These are phyloP conservation scores for Myriangium duriaei DNA, from an alignment of 2,329 filamentous ascomycete species.

Conservation along the genomic window DNA sequence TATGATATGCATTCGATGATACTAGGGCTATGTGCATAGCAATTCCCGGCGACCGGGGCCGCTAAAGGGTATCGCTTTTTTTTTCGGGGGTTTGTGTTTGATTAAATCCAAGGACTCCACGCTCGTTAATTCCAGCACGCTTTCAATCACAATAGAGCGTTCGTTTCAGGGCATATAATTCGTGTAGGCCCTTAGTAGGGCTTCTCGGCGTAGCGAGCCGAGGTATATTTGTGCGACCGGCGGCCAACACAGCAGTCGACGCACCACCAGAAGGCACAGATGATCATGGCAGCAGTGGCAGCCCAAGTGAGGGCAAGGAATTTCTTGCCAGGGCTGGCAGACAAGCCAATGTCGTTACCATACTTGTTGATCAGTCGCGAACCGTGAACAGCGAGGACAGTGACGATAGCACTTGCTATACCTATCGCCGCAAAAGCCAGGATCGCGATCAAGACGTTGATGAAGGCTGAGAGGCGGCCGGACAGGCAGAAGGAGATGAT, in stretches of 20 bases:
- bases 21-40: too few species aligned
- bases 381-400: slow-evolving; percentile 46
- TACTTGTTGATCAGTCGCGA: slow-evolving; percentile 41
- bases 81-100: too few species aligned
- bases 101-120: too few species aligned
- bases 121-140: too few species aligned
- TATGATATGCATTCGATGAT: too few species aligned
- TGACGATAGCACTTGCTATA: slow-evolving; percentile 62
- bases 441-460: slow-evolving; percentile 38
- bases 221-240: slow-evolving; percentile 1
- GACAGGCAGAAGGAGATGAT: slow-evolving; percentile 32
- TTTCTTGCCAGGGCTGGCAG: slow-evolving; percentile 38
- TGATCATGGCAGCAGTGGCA: slow-evolving; percentile 26
- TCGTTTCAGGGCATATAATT: too few species aligned
- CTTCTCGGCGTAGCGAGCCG: slow-evolving; percentile 5
- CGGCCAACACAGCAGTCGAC: slow-evolving; percentile 6
- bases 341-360: slow-evolving; percentile 37
- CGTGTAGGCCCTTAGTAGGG: too few species aligned
- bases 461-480: slow-evolving; percentile 33
- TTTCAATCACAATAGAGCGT: too few species aligned
- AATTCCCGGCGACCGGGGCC: too few species aligned
- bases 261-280: slow-evolving; percentile 6
- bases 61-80: too few species aligned
- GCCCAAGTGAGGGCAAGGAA: slow-evolving; percentile 51
- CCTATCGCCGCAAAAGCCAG: slow-evolving; percentile 49